A percentile compares a stretch with the other conserved stretches of the same genome.
phyloP scores from a whole-genome alignment of 805 yeast genomes.

The Candida ulmi region DNA sequence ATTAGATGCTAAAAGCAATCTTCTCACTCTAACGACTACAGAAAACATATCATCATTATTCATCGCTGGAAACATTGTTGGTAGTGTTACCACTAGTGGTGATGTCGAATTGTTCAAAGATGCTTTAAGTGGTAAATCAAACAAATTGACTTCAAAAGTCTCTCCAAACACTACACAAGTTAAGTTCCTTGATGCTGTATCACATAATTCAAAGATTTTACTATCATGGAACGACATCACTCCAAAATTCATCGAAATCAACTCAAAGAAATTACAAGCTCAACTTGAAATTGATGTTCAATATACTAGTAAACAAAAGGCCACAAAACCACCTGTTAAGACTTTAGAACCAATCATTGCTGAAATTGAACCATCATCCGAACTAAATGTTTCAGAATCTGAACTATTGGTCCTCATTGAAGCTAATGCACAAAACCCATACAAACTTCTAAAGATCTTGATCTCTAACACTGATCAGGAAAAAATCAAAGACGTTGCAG shows the following conservation, averaged over 20 bases:
- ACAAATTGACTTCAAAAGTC: slow-evolving; percentile 2
- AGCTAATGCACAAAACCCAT: slow-evolving; percentile 17
- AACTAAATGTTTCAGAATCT: slow-evolving; percentile 20
- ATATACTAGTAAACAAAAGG: slow-evolving; percentile 1
- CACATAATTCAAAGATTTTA: slow-evolving; percentile 16
- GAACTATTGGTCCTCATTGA: slow-evolving; percentile 13
- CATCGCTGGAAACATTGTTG: slow-evolving; percentile 3
- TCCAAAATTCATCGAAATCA: slow-evolving; percentile 29
- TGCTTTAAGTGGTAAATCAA: slow-evolving; percentile 1
- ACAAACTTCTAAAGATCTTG: slow-evolving; percentile 19
- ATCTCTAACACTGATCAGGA: slow-evolving; percentile 29
- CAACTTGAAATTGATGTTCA: slow-evolving; percentile 24
- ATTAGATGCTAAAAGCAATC: neutral
- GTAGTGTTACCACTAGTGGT: slow-evolving; percentile 25
- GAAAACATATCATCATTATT: neutral
- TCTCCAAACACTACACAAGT: slow-evolving; percentile 21
- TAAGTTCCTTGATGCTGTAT: slow-evolving; percentile 22
- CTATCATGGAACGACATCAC: slow-evolving; percentile 35
- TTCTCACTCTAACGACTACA: neutral
- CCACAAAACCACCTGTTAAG: neutral
- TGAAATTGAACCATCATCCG: slow-evolving; percentile 21
- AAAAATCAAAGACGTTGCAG: slow-evolving; percentile 35
- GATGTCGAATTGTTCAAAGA: slow-evolving; percentile 28
- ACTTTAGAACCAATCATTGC: slow-evolving; percentile 24
- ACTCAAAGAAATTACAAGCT: slow-evolving; percentile 16